Conservation (phyloP, 306 rosid species). For the Lathyrus oleraceus region DNA sequence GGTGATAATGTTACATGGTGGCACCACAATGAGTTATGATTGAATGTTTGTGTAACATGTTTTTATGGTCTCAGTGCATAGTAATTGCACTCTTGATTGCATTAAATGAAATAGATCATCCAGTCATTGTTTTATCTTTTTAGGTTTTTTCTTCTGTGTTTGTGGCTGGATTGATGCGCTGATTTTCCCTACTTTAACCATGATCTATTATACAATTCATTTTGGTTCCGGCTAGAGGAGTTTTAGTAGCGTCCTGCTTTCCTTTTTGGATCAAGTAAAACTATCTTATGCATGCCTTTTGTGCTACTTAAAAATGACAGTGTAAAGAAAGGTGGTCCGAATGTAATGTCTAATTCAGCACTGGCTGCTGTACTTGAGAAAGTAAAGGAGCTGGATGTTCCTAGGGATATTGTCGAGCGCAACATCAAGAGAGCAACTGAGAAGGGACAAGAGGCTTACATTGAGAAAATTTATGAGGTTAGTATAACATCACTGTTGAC, state of each 20-base stretch:
- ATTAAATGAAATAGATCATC: neutral
- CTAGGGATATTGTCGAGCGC: conserved; percentile 84
- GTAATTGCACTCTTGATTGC: neutral
- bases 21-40: neutral
- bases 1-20: neutral
- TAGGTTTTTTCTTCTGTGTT: neutral
- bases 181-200: conserved; percentile 5
- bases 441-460: conserved; percentile 90
- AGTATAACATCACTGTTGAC: conserved; percentile 24
- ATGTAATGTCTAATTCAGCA: conserved; percentile 62
- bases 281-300: conserved; percentile 13
- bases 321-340: conserved; percentile 82
- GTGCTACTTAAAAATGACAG: conserved; percentile 44
- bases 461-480: conserved; percentile 86
- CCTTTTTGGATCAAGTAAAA: neutral
- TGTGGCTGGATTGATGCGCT: conserved; percentile 4
- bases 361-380: conserved; percentile 79
- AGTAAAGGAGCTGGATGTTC: conserved; percentile 95
- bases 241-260: conserved; percentile 25
- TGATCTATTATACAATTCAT: conserved; percentile 7
- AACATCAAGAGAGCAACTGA: conserved; percentile 88
- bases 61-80: neutral
- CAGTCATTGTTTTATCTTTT: neutral
- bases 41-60: neutral
- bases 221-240: conserved; percentile 14